phyloP scores from a whole-genome alignment of 1,284 basidiomycete genomes.

The Ceratobasidium sp. region DNA sequence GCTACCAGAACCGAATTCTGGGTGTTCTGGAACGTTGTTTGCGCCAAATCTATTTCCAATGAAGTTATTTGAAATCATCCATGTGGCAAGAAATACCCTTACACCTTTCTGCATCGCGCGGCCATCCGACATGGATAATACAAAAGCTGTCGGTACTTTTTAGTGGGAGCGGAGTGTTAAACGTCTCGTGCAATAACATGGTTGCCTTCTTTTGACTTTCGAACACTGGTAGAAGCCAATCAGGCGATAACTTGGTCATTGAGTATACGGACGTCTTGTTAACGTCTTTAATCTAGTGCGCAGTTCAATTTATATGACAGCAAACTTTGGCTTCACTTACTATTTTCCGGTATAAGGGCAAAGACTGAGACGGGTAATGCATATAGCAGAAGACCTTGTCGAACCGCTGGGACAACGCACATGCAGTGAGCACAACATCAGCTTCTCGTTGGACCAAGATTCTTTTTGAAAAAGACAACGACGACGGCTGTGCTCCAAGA shows the following conservation, averaged over 20 bases:
- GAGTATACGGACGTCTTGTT: neutral
- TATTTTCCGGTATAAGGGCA: neutral
- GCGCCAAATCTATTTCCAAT: neutral
- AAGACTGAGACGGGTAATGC: neutral
- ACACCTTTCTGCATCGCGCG: neutral
- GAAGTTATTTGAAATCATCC: neutral
- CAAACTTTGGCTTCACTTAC: neutral
- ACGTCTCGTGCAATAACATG: neutral
- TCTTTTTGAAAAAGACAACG: neutral
- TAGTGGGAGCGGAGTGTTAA: neutral
- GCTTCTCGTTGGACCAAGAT: neutral
- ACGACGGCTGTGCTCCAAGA: neutral
- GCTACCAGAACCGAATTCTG: neutral
- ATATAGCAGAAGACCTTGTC: slow-evolving; percentile 4
- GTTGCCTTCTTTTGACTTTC: neutral
- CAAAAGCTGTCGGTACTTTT: neutral
- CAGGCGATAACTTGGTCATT: neutral
- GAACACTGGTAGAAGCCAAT: neutral
- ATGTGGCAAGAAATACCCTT: neutral
- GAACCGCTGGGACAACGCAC: neutral
- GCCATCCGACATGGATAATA: neutral
- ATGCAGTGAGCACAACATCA: neutral
- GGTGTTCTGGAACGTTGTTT: neutral
- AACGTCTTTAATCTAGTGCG: neutral
- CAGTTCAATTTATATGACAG: neutral